Conservation (phyloP, 2,329 filamentous ascomycete genomes). For the Colletotrichum caudatum region DNA sequence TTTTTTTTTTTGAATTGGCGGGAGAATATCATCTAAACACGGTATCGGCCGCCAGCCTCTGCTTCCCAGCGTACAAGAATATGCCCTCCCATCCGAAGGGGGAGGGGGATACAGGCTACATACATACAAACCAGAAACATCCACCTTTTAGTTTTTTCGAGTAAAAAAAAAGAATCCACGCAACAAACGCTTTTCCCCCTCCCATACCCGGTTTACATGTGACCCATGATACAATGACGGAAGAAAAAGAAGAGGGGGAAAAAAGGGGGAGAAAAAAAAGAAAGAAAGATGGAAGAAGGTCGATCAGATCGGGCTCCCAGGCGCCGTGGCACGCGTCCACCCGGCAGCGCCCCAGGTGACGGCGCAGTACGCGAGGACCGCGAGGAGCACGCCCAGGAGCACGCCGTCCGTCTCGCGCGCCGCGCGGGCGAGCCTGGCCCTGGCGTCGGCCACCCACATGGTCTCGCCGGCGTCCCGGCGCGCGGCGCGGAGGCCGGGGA, state of each 20-base stretch:
- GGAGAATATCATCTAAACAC: background rate
- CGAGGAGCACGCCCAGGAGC: slow-evolving; percentile 43
- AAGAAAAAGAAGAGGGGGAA: too few species aligned
- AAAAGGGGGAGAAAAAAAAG: too few species aligned
- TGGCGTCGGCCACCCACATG: slow-evolving; percentile 57
- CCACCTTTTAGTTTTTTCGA: background rate
- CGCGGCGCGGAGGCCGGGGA: slow-evolving; percentile 68
- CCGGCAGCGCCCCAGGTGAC: background rate
- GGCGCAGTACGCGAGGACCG: slow-evolving; percentile 33
- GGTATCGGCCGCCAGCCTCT: background rate
- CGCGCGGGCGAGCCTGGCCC: slow-evolving; percentile 10
- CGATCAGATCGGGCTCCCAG: background rate
- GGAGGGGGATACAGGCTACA: background rate
- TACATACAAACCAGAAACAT: background rate
- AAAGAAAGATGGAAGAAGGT: background rate
- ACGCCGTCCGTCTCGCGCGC: slow-evolving; percentile 39
- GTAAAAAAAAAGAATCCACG: background rate
- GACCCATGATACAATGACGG: background rate
- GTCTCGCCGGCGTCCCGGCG: slow-evolving; percentile 62
- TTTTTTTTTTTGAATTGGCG: background rate
- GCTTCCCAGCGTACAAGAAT: background rate
- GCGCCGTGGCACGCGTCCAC: background rate
- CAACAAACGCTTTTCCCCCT: background rate
- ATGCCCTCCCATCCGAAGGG: too few species aligned
- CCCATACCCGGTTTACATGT: background rate